Evolutionary conservation across 768 basidiomycete genomes (phyloP), one percentile per base, ranked within the genome.

Genomic region (Boletus insuetus): DNA sequence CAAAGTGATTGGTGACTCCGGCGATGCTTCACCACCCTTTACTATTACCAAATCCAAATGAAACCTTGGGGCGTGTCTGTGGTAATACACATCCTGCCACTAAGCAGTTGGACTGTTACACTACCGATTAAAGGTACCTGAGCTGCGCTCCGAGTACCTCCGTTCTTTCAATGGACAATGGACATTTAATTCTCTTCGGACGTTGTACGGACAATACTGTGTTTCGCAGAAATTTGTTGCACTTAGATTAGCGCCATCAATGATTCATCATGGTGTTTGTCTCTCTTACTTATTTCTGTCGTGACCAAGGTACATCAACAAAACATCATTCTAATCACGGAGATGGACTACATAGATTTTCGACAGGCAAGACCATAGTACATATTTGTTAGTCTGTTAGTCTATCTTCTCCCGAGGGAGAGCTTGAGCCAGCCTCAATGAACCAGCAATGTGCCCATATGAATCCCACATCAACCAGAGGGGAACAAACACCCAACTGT

Each of bases 401-500:
- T 69, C 61, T 52, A 62, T 71, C 64, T 82, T 83, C 3, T 64
- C 46, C 53, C 72, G 77, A 6, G 61, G 20, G 22, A 42, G 39
- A 16, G 68, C 61, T 54, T 77, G 76, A 14, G 57, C 60, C 31
- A 56, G 53, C 22, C 87, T 83, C 57, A 92, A 74, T 10, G 85
- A 75, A 39, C 74, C 70, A 16, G 86, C 79, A 52, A 94, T 89
- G 56, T 86, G 80, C 4, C 73, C 73, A 58, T 91, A 94, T 0
- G 91, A 91, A 64, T 92, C 86, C 59, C 75, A 74, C 86, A 94
- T 87, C 55, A 94, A 76, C 75, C 80, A 81, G 20, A 91, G 51
- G 3, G 91, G 91, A 58, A 92, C 77, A 45, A 82, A 64, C 29
- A 94, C 90, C 91, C 91, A 94, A 52, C 90, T 92, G 62, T 13